Conservation (phyloP, 2,329 filamentous ascomycete genomes). For the Beauveria scarabaeidicola region DNA sequence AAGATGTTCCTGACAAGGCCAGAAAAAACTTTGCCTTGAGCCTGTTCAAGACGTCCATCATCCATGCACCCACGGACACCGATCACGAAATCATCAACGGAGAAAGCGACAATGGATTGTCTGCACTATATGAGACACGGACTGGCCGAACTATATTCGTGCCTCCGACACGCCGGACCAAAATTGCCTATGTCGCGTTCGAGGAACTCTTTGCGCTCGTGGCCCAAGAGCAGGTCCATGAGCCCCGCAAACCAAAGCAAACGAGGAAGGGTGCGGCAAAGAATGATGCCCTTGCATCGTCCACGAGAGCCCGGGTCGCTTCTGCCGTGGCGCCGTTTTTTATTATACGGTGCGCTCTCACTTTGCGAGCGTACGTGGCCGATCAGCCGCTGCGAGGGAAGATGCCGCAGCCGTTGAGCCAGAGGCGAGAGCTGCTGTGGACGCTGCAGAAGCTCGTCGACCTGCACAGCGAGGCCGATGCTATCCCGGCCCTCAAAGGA, state of each 20-base stretch:
- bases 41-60: conserved; percentile 73
- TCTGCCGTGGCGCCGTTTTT: conserved; percentile 71
- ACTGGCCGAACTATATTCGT: conserved; percentile 65
- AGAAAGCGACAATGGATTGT: conserved; percentile 43
- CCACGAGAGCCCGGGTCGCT: conserved; percentile 53
- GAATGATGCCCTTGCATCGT: conserved; percentile 10
- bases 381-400: conserved; percentile 84
- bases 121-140: conserved; percentile 52
- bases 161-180: conserved; percentile 52
- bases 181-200: conserved; percentile 73
- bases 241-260: conserved; percentile 21
- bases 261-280: background rate
- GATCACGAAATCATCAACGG: conserved; percentile 48
- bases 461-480: conserved; percentile 60
- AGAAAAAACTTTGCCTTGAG: conserved; percentile 63
- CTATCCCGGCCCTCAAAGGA: conserved; percentile 49
- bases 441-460: conserved; percentile 58
- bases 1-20: conserved; percentile 55
- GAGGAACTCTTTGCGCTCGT: conserved; percentile 70
- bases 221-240: conserved; percentile 33
- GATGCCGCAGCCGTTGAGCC: conserved; percentile 79
- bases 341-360: conserved; percentile 70
- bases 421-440: conserved; percentile 69
- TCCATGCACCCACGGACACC: conserved; percentile 53
- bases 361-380: conserved; percentile 76